Evolutionary conservation across 768 basidiomycete species (phyloP).

Genomic region (Suillus luteus): DNA sequence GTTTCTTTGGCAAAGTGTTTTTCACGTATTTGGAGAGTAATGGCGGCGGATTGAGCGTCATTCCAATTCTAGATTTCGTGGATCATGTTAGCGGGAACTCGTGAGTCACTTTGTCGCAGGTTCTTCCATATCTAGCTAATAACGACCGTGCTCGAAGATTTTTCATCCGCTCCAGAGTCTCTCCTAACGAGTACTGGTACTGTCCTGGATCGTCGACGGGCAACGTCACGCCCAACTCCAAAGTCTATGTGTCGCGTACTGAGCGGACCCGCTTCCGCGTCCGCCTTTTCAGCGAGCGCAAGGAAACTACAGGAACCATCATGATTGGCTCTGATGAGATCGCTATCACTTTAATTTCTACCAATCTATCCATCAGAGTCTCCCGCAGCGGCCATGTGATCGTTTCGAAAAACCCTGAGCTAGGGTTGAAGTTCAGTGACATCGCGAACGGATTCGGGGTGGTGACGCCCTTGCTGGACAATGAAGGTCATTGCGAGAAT

Average conservation of each 20-base stretch:
- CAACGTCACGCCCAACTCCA: conserved; percentile 2
- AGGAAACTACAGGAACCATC: neutral
- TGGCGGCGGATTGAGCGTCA: neutral
- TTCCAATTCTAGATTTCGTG: neutral
- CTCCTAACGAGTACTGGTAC: conserved; percentile 6
- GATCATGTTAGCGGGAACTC: neutral
- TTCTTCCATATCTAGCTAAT: neutral
- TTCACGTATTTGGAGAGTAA: neutral
- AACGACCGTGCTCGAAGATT: neutral
- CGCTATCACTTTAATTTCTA: neutral
- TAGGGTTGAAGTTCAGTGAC: conserved; percentile 1
- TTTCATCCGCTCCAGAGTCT: conserved; percentile 5
- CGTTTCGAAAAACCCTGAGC: neutral
- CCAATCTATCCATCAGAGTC: neutral
- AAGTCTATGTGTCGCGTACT: conserved; percentile 1
- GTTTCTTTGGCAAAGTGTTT: neutral
- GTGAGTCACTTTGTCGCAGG: neutral
- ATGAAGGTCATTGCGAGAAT: neutral
- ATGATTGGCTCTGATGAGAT: conserved; percentile 8
- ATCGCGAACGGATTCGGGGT: neutral
- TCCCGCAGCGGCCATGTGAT: neutral
- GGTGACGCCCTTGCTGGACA: neutral
- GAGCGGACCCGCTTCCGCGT: conserved; percentile 2
- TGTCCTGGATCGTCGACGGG: neutral
- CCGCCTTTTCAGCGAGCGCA: neutral